Percentiles rank a stretch among this genome's conserved stretches.
Conservation (phyloP, 1,284 basidiomycete species). For the Xerocomus nothofagi region DNA sequence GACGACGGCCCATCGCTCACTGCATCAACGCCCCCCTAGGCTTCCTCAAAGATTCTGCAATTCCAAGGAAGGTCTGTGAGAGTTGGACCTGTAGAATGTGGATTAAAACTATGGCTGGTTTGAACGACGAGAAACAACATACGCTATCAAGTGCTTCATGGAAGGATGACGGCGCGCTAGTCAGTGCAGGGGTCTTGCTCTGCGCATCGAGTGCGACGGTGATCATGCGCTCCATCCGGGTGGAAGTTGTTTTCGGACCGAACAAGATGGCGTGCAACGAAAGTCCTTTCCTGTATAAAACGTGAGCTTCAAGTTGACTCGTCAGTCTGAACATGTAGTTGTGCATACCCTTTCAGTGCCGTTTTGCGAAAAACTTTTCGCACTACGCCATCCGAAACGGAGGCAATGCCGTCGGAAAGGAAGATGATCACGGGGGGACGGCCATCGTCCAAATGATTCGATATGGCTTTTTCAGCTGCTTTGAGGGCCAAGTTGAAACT, state of each 20-base stretch:
- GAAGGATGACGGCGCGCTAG: conserved; percentile 47
- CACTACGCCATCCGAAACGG: conserved; percentile 35
- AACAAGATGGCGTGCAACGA: conserved; percentile 62
- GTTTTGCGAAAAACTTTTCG: conserved; percentile 44
- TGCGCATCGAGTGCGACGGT: conserved; percentile 52
- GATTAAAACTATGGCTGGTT: not conserved
- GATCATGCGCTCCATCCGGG: conserved; percentile 47
- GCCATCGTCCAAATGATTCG: conserved; percentile 48
- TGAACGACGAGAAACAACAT: conserved; percentile 6
- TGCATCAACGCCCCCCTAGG: conserved; percentile 48
- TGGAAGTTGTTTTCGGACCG: conserved; percentile 39
- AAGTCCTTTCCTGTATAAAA: conserved; percentile 46
- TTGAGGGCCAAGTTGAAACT: conserved; percentile 45
- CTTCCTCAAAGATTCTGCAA: conserved; percentile 58
- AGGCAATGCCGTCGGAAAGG: conserved; percentile 54
- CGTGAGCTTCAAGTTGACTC: not conserved
- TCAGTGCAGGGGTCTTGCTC: conserved; percentile 33
- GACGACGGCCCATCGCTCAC: conserved; percentile 6
- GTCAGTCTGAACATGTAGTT: not conserved
- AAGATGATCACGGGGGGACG: conserved; percentile 59
- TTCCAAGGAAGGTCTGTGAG: conserved; percentile 56
- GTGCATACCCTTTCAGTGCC: conserved; percentile 45
- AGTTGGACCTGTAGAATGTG: conserved; percentile 45
- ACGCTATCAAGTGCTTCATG: conserved; percentile 54
- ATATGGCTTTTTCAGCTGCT: conserved; percentile 41